These are phyloP conservation scores for Chionographis japonica DNA, from an alignment of 106 monocot species.

Conservation along the genomic window DNA sequence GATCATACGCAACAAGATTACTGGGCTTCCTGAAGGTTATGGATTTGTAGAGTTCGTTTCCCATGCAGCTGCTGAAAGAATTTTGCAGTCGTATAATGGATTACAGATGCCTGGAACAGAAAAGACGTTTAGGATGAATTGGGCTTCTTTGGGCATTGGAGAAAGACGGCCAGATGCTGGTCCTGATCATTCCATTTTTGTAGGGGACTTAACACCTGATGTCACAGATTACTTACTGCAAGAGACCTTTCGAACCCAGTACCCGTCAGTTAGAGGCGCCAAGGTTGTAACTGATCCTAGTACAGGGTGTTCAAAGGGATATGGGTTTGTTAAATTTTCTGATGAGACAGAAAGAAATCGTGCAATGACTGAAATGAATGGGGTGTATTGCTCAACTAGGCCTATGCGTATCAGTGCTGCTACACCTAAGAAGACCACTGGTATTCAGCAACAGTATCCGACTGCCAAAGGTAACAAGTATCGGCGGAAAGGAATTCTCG, in stretches of 20 bases:
- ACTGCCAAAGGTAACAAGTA: conserved; percentile 44
- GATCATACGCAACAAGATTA: conserved; percentile 91
- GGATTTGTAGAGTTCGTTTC: conserved; percentile 93
- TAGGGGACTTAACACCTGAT: conserved; percentile 95
- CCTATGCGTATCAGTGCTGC: conserved; percentile 97
- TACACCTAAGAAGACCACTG: conserved; percentile 78
- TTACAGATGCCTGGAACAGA: conserved; percentile 91
- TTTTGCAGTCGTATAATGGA: conserved; percentile 91
- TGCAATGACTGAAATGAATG: conserved; percentile 99
- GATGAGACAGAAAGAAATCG: conserved; percentile 91
- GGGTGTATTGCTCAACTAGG: conserved; percentile 91
- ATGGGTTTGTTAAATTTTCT: conserved; percentile 98
- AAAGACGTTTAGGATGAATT: conserved; percentile 80
- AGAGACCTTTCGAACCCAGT: conserved; percentile 81
- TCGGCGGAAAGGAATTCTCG: neutral
- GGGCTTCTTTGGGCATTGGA: conserved; percentile 94
- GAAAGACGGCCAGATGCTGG: conserved; percentile 70
- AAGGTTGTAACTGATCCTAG: conserved; percentile 93
- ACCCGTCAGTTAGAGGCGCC: conserved; percentile 90
- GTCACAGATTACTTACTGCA: conserved; percentile 95
- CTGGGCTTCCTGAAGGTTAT: conserved; percentile 92
- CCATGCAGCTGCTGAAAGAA: conserved; percentile 80
- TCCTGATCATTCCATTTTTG: conserved; percentile 94
- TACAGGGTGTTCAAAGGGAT: conserved; percentile 93
- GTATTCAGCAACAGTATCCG: conserved; percentile 52